These are phyloP conservation scores for Xylariaceae sp. DNA, from an alignment of 2,329 filamentous ascomycete genomes.

Conservation along the genomic window DNA sequence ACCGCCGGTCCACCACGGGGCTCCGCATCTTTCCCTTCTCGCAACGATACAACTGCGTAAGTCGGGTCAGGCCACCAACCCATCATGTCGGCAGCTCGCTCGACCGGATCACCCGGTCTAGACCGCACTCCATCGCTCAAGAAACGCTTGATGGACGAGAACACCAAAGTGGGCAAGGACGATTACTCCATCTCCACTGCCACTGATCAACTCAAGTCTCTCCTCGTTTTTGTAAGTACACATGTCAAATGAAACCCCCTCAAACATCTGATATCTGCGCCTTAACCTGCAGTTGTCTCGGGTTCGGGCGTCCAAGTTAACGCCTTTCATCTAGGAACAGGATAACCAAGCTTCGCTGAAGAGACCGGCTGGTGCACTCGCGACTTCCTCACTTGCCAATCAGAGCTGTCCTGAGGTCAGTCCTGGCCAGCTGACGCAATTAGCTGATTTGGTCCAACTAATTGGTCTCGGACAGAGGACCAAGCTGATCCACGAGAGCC, in stretches of 20 bases:
- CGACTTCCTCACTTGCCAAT: slow-evolving; percentile 51
- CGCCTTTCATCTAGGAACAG: slow-evolving; percentile 19
- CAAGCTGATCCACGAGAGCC: slow-evolving; percentile 37
- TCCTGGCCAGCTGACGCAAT: neutral
- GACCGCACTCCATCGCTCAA: slow-evolving; percentile 32
- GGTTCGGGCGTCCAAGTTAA: no score
- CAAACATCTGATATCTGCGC: no score
- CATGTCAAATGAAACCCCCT: no score
- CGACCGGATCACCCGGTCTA: slow-evolving; percentile 38
- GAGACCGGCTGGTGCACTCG: slow-evolving; percentile 42
- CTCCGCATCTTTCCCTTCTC: no score
- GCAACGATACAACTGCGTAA: no score
- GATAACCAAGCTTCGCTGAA: slow-evolving; percentile 29
- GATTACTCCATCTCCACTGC: slow-evolving; percentile 30
- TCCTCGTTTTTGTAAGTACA: slow-evolving; percentile 30
- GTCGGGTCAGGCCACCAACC: no score
- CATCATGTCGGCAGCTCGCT: slow-evolving; percentile 37
- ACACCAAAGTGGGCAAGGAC: slow-evolving; percentile 35
- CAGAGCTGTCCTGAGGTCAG: slow-evolving; percentile 49
- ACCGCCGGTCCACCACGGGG: slow-evolving; percentile 8
- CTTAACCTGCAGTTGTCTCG: no score
- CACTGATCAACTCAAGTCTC: slow-evolving; percentile 25
- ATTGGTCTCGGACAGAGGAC: slow-evolving; percentile 9
- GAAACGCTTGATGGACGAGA: slow-evolving; percentile 33
- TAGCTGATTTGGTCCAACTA: neutral